Percentiles rank a stretch among this genome's conserved stretches.
These are phyloP conservation scores for Lithospermum erythrorhizon DNA, from an alignment of 257 asterid genomes.

Conservation along the genomic window DNA sequence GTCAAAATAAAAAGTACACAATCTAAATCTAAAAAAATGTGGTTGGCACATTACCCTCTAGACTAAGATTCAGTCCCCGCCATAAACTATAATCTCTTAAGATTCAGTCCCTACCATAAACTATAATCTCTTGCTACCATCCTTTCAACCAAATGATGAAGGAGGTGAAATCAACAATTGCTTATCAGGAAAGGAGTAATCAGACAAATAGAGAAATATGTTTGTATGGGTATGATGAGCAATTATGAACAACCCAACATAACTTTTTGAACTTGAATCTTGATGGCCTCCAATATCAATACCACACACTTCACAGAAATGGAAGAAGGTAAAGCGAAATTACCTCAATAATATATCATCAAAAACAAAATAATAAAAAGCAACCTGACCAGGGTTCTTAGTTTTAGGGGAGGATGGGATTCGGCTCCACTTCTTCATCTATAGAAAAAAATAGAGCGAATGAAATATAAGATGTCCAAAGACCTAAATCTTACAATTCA, in stretches of 20 bases:
- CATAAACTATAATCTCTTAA: too few species aligned
- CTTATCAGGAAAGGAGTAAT: neutral
- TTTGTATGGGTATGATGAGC: too few species aligned
- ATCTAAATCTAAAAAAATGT: neutral
- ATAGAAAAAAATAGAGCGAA: neutral
- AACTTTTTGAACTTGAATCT: too few species aligned
- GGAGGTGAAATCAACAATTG: neutral
- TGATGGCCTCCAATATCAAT: neutral
- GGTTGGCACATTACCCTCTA: neutral
- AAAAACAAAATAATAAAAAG: neutral
- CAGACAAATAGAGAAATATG: neutral
- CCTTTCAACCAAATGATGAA: neutral
- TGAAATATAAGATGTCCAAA: neutral
- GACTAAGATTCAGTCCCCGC: too few species aligned
- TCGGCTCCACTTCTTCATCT: neutral
- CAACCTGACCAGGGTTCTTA: neutral
- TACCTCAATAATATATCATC: neutral
- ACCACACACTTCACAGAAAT: too few species aligned
- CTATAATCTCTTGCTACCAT: neutral
- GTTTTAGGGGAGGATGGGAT: neutral
- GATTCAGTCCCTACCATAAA: neutral
- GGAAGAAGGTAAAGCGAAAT: neutral
- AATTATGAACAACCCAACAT: too few species aligned
- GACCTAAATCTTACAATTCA: constrained; percentile 1
- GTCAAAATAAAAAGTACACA: neutral